Percentiles rank a stretch among this genome's conserved stretches.
Evolutionary conservation across 2,329 filamentous ascomycete species (phyloP).

Genomic region (Verticillium dahliae): DNA sequence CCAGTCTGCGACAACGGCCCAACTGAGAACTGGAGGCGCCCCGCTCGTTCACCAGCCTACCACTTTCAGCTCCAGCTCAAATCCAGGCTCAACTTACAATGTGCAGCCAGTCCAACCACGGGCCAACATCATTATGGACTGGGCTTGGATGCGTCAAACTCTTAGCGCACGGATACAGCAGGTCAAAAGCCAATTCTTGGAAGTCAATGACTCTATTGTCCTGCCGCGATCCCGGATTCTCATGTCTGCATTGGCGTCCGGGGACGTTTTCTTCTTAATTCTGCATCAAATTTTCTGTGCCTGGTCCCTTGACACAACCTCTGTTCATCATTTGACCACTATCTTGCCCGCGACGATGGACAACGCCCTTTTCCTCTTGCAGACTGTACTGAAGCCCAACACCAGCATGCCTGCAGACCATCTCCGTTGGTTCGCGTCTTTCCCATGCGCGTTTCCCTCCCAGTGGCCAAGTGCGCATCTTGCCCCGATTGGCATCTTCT

Average conservation of each 20-base stretch:
- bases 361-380: slow-evolving; percentile 18
- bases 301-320: slow-evolving; percentile 34
- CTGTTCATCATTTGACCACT: slow-evolving; percentile 20
- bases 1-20: neutral
- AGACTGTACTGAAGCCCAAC: neutral
- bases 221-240: slow-evolving; percentile 46
- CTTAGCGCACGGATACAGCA: neutral
- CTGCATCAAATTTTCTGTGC: slow-evolving; percentile 61
- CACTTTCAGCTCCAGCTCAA: neutral
- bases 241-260: slow-evolving; percentile 41
- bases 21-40: neutral
- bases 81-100: neutral
- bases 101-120: neutral
- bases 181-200: neutral
- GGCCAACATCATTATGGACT: neutral
- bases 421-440: slow-evolving; percentile 21
- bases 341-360: slow-evolving; percentile 15
- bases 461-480: neutral
- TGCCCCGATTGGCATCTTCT: neutral
- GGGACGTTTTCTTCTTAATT: slow-evolving; percentile 58
- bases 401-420: slow-evolving; percentile 12
- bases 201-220: slow-evolving; percentile 3
- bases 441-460: slow-evolving; percentile 10
- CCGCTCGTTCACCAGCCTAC: neutral
- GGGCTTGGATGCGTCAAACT: neutral